Base-by-base conservation (phyloP, 1,139 yeast genomes). In the Spencermartinsiella ligniputridi region DNA sequence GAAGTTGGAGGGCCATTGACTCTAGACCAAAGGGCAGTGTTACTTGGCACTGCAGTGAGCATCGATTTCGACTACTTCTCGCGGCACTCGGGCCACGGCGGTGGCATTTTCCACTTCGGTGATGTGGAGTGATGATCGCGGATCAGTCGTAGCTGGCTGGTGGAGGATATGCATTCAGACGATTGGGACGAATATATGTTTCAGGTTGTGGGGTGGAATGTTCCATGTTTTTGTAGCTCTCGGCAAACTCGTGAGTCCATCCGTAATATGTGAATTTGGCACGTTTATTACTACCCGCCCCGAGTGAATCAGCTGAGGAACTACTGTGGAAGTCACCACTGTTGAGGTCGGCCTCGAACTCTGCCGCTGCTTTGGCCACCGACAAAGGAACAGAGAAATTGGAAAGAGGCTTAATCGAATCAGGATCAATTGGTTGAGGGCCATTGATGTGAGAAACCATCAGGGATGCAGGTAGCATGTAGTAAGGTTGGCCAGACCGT, bases 1-100 rank as follows among this genome's bases (percentile, higher is more conserved):
- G 44, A 50, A 17, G 50, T 55, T 12, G 57, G 53, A 9, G 55
- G 52, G 3, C 57, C 67, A 6, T 52, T 89, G 63, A 77, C 84
- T 1, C 67, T 88, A 39, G 95, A 85, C 58, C 88, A 92, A 64
- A 75, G 96, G 52, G 96, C 97, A 0, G 79, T 90, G 1, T 63
- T 92, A 62, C 70, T 92, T 46, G 95, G 90, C 0, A 84, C 85
- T 51, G 95, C 97, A 0, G 83, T 92, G 2, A 83, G 95, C 53
- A 83, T 92, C 50, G 98, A 92, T 64, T 92, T 88, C 63, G 98
- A 92, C 64, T 92, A 89, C 67, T 92, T 92, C 62, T 87, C 95
- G 16, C 75, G 96, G 60, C 96, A 88, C 61, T 83, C 94, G 27
- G 71, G 83, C 45, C 72, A 75, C 21, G 71, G 75, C 27, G 54